Evolutionary conservation across 2,329 filamentous ascomycete genomes (phyloP), one percentile per base, ranked within the genome.

Genomic region (Apiospora kogelbergensis): DNA sequence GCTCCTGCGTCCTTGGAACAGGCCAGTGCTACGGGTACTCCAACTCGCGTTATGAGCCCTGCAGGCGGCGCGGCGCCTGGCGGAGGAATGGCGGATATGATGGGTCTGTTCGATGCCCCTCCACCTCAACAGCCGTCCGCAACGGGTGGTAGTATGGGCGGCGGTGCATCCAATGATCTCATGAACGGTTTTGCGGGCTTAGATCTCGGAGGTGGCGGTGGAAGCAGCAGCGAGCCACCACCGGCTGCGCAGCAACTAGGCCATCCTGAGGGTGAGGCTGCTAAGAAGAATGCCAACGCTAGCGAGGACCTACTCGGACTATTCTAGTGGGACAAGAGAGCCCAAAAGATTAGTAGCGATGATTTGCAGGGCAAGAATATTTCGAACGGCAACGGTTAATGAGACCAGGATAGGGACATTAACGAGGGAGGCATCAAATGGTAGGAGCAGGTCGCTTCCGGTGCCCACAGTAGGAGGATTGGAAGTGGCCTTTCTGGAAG

Each of bases 171-270:
- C 85, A 93, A 93, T 73, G 95, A 98, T 80, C 83, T 99, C 76
- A 91, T 98, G 85, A 94, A 94, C 77, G 95, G 95, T 0, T 97
- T 99, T 77, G 93, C 90, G 37, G 90, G 89, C 5, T 84, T 99
- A 82, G 90, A 93, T 81, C 84, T 99, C 77, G 88, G 90, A 63
- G 89, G 88, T 48, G 81, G 89, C 63, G 89, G 88, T 48, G 81
- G 89, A 63, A 89, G 88, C 53, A 81, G 83, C 20, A 88, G 84
- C 72, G 88, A 90, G 73, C 89, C 92, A 22, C 86, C 91, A 41
- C 90, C 91, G 20, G 84, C 91, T 5, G 83, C 84, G 13, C 86
- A 89, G 78, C 87, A 92, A 76, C 78, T 89, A 72, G 81, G 80
- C 74, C 80, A 80, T 63, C 76, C 75, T 15, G 75, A 79, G 24